Evolutionary conservation across 2,329 filamentous ascomycete species (phyloP), one percentile per base, ranked within the genome.

Genomic region (Fusarium anthophilum): DNA sequence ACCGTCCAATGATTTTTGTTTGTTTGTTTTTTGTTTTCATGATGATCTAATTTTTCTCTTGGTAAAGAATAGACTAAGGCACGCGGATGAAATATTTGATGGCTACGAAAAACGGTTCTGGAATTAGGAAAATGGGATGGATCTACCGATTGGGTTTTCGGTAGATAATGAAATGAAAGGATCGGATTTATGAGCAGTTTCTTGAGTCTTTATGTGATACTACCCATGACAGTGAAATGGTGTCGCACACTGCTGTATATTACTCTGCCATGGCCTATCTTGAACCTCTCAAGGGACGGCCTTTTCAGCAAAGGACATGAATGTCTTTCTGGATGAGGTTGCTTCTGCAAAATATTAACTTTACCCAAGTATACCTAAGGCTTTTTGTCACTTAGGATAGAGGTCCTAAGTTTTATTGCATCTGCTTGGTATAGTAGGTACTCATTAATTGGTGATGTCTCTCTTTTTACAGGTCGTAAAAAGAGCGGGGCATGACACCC

Each of bases 51-150:
- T 70, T 62, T 72, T 72, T 65, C 38, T 76, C 67, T 72, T 62
- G 59, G 54, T 39, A 43, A 63, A 75, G 76, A 70, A 73, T 76
- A 77, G 75, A 76, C 62, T 69, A 69, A 61, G 57, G 59, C 35
- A 62, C 50, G 66, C 62, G 62, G 57, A 66, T 41, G 63, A 65
- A 24, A 68, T 59, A 35, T 35, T 35, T 35, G 59, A 61, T 47
- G 50, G 60, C 53, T 47, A 66, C n/a, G 58, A 41, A 63, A 70
- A 50, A 39, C 15, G 57, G 66, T 69, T 63, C 70, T 38, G 55
- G 58, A 39, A 55, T 57, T 43, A 45, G 68, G 43, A 47, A 58
- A 57, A 70, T 45, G 54, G 67, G 35, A 56, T 51, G 54, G 43
- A 70, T 61, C 20, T 66, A 37, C 54, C 37, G 24, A 28, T 35